Conservation (phyloP, 2,329 filamentous ascomycete genomes). For the Colletotrichum lindemuthianum region DNA sequence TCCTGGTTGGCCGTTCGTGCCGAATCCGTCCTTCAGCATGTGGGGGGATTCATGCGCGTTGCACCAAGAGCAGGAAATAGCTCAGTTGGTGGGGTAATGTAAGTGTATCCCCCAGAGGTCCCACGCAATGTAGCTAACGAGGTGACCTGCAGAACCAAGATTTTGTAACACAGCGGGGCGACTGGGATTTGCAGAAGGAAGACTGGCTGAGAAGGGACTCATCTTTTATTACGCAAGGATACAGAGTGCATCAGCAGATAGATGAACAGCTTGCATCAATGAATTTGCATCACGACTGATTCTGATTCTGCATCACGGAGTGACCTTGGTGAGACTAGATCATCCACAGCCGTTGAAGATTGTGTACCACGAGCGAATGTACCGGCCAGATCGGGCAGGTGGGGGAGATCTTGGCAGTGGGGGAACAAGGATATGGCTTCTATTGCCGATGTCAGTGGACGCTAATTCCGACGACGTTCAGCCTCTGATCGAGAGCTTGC, state of each 20-base stretch:
- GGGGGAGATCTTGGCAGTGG: slow-evolving; percentile 11
- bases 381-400: slow-evolving; percentile 24
- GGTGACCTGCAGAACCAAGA: not conserved
- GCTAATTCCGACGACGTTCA: slow-evolving; percentile 17
- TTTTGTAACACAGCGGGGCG: not conserved
- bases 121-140: not conserved
- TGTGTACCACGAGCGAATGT: slow-evolving; percentile 1
- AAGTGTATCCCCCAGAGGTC: not conserved
- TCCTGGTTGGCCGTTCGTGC: slow-evolving; percentile 23
- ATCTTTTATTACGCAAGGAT: not conserved
- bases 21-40: not conserved
- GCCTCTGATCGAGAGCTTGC: not conserved
- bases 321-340: not conserved
- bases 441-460: not conserved
- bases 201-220: not conserved
- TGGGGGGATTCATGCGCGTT: slow-evolving; percentile 23
- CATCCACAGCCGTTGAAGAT: not conserved
- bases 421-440: slow-evolving; percentile 10
- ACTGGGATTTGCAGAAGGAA: not conserved
- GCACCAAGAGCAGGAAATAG: slow-evolving; percentile 17
- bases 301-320: too few species aligned
- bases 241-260: not conserved
- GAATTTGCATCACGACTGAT: too few species aligned
- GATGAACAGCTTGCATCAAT: not conserved
- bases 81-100: slow-evolving; percentile 23